Percentiles rank a stretch among this genome's conserved stretches.
These are phyloP conservation scores for Gossypium aridum DNA, from an alignment of 441 rosid species.

Conservation along the genomic window DNA sequence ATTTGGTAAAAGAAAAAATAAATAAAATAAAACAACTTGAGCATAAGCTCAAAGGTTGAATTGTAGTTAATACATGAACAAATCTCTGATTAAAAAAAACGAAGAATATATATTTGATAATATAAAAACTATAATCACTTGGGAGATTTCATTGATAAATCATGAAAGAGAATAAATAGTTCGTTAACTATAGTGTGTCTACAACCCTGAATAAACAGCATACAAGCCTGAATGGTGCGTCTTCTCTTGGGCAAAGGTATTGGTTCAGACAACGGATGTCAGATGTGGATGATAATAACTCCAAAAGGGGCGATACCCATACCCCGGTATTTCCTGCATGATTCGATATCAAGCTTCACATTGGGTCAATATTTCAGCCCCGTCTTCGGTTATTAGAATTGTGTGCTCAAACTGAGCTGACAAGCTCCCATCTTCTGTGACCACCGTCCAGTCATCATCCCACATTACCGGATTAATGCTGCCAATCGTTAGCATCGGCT, in stretches of 20 bases:
- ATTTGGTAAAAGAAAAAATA: background rate
- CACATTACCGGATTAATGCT: conserved; percentile 71
- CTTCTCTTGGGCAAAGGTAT: background rate
- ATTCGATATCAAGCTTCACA: conserved; percentile 22
- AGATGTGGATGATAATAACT: background rate
- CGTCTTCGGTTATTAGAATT: conserved; percentile 72
- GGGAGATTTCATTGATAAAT: background rate
- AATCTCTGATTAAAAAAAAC: background rate
- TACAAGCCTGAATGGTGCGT: background rate
- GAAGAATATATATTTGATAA: background rate
- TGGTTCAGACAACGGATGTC: background rate
- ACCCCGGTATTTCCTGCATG: background rate
- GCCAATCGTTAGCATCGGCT: conserved; percentile 88
- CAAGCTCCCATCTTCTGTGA: conserved; percentile 84
- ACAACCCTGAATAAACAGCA: background rate
- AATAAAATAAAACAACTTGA: background rate
- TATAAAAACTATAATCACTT: background rate
- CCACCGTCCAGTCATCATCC: conserved; percentile 92
- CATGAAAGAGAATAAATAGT: background rate
- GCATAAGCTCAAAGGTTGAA: background rate
- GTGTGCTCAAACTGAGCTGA: conserved; percentile 96
- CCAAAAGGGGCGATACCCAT: background rate
- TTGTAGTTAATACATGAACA: background rate
- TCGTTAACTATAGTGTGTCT: background rate
- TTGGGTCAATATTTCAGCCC: conserved; percentile 72